Evolutionary conservation across 1,284 basidiomycete species (phyloP).

Genomic region (Melampsora abietis-canadensis): DNA sequence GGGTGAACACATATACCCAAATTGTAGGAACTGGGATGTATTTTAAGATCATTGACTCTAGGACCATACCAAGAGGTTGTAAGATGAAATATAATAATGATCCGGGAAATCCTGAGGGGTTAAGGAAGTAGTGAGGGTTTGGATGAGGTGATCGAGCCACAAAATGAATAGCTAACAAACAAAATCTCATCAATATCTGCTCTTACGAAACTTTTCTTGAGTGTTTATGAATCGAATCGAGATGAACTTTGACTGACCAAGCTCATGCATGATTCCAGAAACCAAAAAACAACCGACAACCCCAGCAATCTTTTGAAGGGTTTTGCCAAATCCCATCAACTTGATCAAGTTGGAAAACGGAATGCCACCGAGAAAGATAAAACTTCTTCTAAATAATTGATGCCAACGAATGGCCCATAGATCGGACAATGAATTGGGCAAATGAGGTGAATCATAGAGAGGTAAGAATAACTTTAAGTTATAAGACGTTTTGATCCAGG

Average conservation of each 20-base stretch:
- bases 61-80: conserved; percentile 15
- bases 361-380: conserved; percentile 7
- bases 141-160: conserved; percentile 23
- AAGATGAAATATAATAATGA: conserved; percentile 22
- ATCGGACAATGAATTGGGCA: conserved; percentile 5
- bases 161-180: conserved; percentile 16
- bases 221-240: too few relatives aligned
- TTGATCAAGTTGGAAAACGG: neutral
- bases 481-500: neutral
- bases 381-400: conserved; percentile 17
- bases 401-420: conserved; percentile 27
- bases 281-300: conserved; percentile 11
- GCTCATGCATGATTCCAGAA: conserved; percentile 20
- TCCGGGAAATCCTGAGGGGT: neutral
- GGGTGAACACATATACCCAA: conserved; percentile 18
- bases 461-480: conserved; percentile 7
- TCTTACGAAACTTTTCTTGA: too few relatives aligned
- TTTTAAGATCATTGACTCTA: conserved; percentile 13
- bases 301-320: neutral
- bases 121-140: conserved; percentile 4
- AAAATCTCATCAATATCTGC: too few relatives aligned
- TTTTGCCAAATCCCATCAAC: neutral
- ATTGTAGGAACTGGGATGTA: conserved; percentile 8
- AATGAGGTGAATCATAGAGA: conserved; percentile 11
- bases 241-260: neutral